These are phyloP conservation scores for Fragosphaeria purpurea DNA, from an alignment of 2,329 filamentous ascomycete genomes.

Conservation along the genomic window DNA sequence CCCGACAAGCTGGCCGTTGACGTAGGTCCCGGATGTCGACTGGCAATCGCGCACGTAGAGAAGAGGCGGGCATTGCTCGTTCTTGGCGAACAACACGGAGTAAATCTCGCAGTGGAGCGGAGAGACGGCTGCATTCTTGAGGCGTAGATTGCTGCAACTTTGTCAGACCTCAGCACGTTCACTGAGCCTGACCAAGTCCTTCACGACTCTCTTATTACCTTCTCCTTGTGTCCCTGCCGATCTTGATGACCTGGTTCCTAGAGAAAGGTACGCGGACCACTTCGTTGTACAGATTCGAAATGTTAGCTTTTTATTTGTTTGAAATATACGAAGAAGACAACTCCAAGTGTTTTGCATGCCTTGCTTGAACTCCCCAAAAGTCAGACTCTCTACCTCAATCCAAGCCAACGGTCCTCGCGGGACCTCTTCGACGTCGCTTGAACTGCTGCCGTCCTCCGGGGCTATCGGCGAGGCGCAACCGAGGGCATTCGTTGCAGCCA, in stretches of 20 bases:
- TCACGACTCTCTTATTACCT: constrained; percentile 14
- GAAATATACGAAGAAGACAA: too few relatives aligned
- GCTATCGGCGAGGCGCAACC: not conserved
- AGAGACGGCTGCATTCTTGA: constrained; percentile 35
- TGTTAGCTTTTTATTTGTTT: too few relatives aligned
- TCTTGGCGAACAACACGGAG: constrained; percentile 38
- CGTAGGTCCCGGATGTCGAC: constrained; percentile 43
- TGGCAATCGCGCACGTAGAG: constrained; percentile 47
- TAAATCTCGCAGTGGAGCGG: constrained; percentile 47
- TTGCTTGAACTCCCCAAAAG: constrained; percentile 11
- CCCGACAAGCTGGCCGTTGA: constrained; percentile 38
- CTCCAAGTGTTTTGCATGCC: not conserved
- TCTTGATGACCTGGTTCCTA: constrained; percentile 10
- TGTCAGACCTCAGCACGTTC: not conserved
- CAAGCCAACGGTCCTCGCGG: constrained; percentile 2
- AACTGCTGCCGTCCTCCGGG: not conserved
- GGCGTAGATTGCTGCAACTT: constrained; percentile 25
- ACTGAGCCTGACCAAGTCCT: too few relatives aligned
- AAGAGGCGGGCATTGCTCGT: constrained; percentile 15
- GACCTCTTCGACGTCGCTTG: not conserved
- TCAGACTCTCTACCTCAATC: constrained; percentile 8
- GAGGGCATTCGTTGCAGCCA: too few relatives aligned
- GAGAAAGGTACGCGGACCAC: constrained; percentile 11
- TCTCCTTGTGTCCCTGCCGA: constrained; percentile 19
- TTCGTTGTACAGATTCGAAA: not conserved